Evolutionary conservation across 2,329 filamentous ascomycete genomes (phyloP), one percentile per base, ranked within the genome.

Genomic region (Penicillium sp.): DNA sequence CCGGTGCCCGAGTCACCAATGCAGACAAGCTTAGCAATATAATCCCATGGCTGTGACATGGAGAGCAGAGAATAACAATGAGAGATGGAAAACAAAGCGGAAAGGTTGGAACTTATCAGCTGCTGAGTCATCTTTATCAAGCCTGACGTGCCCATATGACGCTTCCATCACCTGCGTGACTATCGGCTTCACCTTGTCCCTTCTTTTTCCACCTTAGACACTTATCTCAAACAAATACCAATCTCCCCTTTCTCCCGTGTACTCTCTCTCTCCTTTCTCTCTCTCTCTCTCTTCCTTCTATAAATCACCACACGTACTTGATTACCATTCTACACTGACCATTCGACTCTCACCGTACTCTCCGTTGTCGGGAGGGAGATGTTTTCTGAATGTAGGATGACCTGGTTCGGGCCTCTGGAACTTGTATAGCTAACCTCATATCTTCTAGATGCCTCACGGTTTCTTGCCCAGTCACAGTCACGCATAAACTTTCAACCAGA

Each of bases 11-110:
- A 94, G 79, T 97, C 94, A 74, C 94, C 94, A 69, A 99, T 92
- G 79, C 91, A 96, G 71, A 97, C 93, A 67, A 99, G 90, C 78
- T 99, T 99, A 75, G 93, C 92, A 72, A 97, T 99, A 81, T 95
- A 97, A 80, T 97, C 92, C 93, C 93, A 97, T 75, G 91, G 88
- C 67, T 75, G 72, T 71, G 74, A 76, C 75, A 77, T 77, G 68
- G 69, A 71, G 65, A 58, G 39, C 34, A 46, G 43, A 43, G 43
- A 43, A 27, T n/a, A 54, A 38, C 27, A 50, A 43, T 48, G 8
- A 48, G 31, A 54, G 34, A 48, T 38, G 32, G 22, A 43, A 43
- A 51, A 32, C 27, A 34, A 44, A 49, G 31, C 22, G 36, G 36
- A 55, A 47, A 47, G 54, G 40, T 47, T 50, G 52, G 52, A 55